Evolutionary conservation across 2,329 filamentous ascomycete genomes (phyloP), one percentile per base, ranked within the genome.

Genomic region (Coleophoma crateriformis): DNA sequence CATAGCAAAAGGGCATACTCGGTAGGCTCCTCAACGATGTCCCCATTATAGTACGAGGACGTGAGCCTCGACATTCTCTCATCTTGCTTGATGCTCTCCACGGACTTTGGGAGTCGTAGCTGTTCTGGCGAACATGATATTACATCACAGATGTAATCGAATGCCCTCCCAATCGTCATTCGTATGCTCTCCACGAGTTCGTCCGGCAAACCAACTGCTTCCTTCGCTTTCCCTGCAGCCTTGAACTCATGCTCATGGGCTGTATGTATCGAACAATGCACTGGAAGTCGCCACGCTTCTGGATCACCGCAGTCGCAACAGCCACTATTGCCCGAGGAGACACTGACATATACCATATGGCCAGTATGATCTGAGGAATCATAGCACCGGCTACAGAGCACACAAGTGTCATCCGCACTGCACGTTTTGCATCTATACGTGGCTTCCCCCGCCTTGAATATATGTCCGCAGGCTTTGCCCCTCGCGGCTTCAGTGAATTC

Each of bases 111-210:
- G 52, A 95, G 76, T 38, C 94, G 84, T 45, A 99, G 76, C 69
- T 99, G 92, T 70, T 99, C 95, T 0, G 95, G 95, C 1, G 92
- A 95, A 70, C 95, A 99, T 2, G 94, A 97, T 56, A 97, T 90
- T 53, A 99, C 90, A 71, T 99, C 94, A 71, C 92, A 96, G 55
- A 99, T 85, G 66, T 96, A 99, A 71, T 99, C 94, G 54, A 97
- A 79, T 11, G 84, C 85, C 51, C 89, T 81, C 2, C 88, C 82
- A 55, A 99, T 85, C 0, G 94, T 97, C 77, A 88, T 89, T 49
- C 85, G 81, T 53, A 97, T 90, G 60, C 83, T 87, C 50, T 84
- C 75, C 33, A 87, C 72, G 47, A 97, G 76, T 39, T 95, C 89
- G 33, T 82, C 76, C 0, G 94, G 89, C 45, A 96, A 70, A 5